Conservation (phyloP, 1,284 basidiomycete genomes). For the Trichosporon sp. region DNA sequence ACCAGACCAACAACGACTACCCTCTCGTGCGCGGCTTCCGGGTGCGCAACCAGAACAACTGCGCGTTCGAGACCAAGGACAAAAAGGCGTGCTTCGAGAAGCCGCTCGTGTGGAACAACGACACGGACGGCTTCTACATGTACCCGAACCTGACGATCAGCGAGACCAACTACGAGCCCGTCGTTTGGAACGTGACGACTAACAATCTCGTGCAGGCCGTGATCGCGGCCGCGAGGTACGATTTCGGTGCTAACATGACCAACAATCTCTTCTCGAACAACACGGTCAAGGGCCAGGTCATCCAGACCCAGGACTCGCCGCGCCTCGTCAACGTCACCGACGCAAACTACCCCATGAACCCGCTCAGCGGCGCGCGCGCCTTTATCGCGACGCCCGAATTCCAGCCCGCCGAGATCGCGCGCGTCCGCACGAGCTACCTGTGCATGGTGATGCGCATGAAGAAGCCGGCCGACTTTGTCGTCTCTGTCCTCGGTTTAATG, state of each 20-base stretch:
- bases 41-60: conserved; percentile 16
- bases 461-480: conserved; percentile 16
- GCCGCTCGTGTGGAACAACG: conserved; percentile 9
- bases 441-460: conserved; percentile 20
- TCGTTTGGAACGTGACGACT: conserved; percentile 13
- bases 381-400: conserved; percentile 13
- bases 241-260: conserved; percentile 23
- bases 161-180: neutral
- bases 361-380: conserved; percentile 10
- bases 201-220: conserved; percentile 20
- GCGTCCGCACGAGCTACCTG: conserved; percentile 20
- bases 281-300: conserved; percentile 5
- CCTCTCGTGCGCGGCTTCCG: conserved; percentile 15
- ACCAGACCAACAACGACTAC: neutral
- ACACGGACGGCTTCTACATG: conserved; percentile 16
- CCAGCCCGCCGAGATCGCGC: conserved; percentile 9
- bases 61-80: conserved; percentile 13
- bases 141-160: conserved; percentile 17
- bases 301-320: conserved; percentile 3
- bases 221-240: conserved; percentile 21
- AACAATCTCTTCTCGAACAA: conserved; percentile 19
- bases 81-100: conserved; percentile 14
- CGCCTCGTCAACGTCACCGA: conserved; percentile 11
- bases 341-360: conserved; percentile 8
- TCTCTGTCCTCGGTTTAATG: conserved; percentile 17